Base-by-base conservation (phyloP, 768 basidiomycete species). In the Auricularia heimuer region DNA sequence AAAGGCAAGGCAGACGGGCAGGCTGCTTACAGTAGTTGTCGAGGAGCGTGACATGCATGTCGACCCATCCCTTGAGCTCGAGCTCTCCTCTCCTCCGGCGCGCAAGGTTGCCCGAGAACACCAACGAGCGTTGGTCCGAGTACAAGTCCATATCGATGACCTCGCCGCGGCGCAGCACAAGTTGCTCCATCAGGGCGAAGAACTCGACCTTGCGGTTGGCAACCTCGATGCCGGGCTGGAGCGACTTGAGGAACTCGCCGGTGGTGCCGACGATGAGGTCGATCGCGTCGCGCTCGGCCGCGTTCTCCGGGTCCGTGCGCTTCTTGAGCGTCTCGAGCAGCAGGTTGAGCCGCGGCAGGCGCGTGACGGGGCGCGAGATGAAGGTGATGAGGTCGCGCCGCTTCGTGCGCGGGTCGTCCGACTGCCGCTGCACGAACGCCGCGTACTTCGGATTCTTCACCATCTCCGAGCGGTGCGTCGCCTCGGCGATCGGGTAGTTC, bases 191-290 rank as follows among this genome's bases (percentile, higher is more conserved):
- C 2, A 95, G 76, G 63, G 79, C 85, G 87, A 89, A 91, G 66
- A 92, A 87, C 71, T 92, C 93, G 68, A 94, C 93, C 72, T 93
- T 93, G 67, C 85, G 82, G 72, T 95, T 93, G 1, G 94, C 91
- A n/a, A 87, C 90, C 66, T 86, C 90, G 66, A 96, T 94, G 3
- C 94, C 94, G 1, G 92, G 92, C 70, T 95, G 88, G 0, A 91
- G 91, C 68, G 87, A 87, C 78, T 90, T 92, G 66, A 96, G 81
- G 67, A 85, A 87, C 58, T 86, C 83, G 36, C 80, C 83, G 63
- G 95, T 70, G 2, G 94, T 82, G 10, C 80, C 80, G 33, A 90
- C 70, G 18, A 90, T 83, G 3, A 92, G 79, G 1, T 92, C 91
- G 6, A 95, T 79, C 3, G 82, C 84, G 66, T 94, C 89, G 54